These are phyloP conservation scores for Cystobasidium ongulense DNA, from an alignment of 768 basidiomycete species.

Conservation along the genomic window DNA sequence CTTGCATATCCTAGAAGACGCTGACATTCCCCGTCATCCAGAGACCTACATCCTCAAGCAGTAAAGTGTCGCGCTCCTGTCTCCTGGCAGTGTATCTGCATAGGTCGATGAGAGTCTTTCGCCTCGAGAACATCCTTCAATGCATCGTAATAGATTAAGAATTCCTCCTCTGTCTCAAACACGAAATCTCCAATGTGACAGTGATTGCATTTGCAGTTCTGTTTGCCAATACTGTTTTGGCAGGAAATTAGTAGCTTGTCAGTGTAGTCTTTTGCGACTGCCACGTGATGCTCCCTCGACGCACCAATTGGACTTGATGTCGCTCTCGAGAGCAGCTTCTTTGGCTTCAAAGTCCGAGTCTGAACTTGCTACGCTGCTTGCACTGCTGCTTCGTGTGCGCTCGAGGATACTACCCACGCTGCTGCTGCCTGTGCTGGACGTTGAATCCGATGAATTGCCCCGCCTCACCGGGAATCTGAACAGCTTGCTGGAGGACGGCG, in stretches of 20 bases:
- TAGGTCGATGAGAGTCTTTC: not conserved
- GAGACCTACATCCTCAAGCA: not conserved
- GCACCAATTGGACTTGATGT: not conserved
- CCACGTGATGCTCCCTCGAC: not conserved
- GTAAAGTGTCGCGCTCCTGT: not conserved
- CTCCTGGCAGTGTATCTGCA: not conserved
- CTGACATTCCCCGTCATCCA: no score
- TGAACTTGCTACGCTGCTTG: not conserved
- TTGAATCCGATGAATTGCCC: not conserved
- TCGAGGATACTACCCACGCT: not conserved
- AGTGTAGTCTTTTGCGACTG: not conserved
- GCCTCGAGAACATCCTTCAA: slow-evolving; percentile 1
- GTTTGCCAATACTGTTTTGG: not conserved
- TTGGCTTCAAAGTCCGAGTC: not conserved
- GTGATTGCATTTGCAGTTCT: not conserved
- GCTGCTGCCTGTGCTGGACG: not conserved
- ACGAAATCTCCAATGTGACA: slow-evolving; percentile 13
- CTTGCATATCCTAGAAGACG: no score
- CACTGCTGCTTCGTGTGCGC: not conserved
- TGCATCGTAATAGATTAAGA: slow-evolving; percentile 13
- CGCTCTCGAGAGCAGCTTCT: not conserved
- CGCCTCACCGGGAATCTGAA: not conserved
- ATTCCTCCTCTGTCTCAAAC: slow-evolving; percentile 8
- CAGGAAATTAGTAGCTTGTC: not conserved
- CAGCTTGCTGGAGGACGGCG: not conserved